Evolutionary conservation across 208 protist species (phyloP), one percentile per base, ranked within the genome.

Genomic region (Leishmania mexicana): DNA sequence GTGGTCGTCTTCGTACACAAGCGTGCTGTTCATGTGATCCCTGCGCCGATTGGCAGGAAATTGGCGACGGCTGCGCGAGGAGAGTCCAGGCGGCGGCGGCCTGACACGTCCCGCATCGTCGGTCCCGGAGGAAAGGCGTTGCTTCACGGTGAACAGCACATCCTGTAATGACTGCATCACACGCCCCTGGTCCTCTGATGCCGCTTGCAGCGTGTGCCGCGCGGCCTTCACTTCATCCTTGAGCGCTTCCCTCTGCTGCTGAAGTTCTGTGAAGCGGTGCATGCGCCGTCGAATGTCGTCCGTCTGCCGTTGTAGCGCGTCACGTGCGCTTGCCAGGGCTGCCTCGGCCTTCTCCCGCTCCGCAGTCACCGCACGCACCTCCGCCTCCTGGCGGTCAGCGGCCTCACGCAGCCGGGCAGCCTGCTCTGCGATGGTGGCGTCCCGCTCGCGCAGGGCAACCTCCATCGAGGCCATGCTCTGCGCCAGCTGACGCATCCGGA

Each of bases 271-370:
- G 13, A 92, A 64, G 35, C 89, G 89, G 75, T 91, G 81, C 86
- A 92, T 91, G 42, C 88, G 88, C 24, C 85, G 83, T 24, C 89
- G 87, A 28, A 92, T 80, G 47, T 92, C 93, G n/a, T 91, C 88
- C 6, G 88, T 91, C 57, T 94, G 93, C 67, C 86, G 78, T 75
- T 93, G 84, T 64, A 94, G 75, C 17, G 81, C 81, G 35, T 81
- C 88, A 1, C 75, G 83, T 21, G 57, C 60, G 65, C 13, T 42
- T 7, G 78, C 31, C 62, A 86, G 68, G 28, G 65, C 81, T 11
- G 81, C 60, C 73, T 83, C 87, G n/a, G 72, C 62, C 64, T 87
- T 75, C 42, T 78, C 40, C 81, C 81, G 78, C 40, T 83, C 81
- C 72, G 78, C 75, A 54, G 79, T 70, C 68, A 73, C 38, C 42